Conservation (phyloP, 1,139 yeast species). For the Sugiyamaella sp. region DNA sequence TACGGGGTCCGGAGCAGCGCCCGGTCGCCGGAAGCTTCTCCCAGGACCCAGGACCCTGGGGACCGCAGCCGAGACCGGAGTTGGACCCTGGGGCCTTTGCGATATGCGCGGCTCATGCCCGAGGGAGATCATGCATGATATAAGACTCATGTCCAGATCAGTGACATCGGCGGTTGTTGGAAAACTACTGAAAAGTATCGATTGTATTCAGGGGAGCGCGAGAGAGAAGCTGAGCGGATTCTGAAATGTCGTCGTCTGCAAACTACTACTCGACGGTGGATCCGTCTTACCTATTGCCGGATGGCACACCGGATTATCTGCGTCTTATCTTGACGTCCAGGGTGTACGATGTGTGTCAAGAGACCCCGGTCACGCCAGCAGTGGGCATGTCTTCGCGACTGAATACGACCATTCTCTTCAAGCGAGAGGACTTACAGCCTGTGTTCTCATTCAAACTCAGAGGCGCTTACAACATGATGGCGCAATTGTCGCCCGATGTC, state of each 20-base stretch:
- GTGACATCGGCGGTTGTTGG: no score
- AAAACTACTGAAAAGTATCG: no score
- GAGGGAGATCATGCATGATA: slow-evolving; percentile 1
- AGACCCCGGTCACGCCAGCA: slow-evolving; percentile 82
- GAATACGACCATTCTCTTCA: slow-evolving; percentile 72
- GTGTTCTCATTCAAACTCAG: slow-evolving; percentile 95
- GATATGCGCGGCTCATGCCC: slow-evolving; percentile 7
- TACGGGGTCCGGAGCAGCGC: no score
- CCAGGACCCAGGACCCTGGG: no score
- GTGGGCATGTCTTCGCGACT: slow-evolving; percentile 71
- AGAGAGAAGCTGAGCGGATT: not conserved
- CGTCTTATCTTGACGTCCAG: slow-evolving; percentile 87
- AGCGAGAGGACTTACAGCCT: slow-evolving; percentile 91
- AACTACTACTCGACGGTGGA: slow-evolving; percentile 16
- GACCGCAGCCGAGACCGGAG: no score
- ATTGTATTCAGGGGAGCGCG: no score
- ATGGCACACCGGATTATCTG: slow-evolving; percentile 79
- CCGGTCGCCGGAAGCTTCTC: no score
- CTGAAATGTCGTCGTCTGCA: not conserved
- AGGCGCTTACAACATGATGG: slow-evolving; percentile 97
- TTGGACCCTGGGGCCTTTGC: not conserved
- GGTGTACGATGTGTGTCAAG: slow-evolving; percentile 92
- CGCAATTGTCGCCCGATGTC: slow-evolving; percentile 70
- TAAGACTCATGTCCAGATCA: slow-evolving; percentile 8
- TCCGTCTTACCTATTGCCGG: slow-evolving; percentile 23